Percentiles rank a stretch among this genome's conserved stretches.
Conservation (phyloP, 306 rosid genomes). For the Albizia julibrissin region DNA sequence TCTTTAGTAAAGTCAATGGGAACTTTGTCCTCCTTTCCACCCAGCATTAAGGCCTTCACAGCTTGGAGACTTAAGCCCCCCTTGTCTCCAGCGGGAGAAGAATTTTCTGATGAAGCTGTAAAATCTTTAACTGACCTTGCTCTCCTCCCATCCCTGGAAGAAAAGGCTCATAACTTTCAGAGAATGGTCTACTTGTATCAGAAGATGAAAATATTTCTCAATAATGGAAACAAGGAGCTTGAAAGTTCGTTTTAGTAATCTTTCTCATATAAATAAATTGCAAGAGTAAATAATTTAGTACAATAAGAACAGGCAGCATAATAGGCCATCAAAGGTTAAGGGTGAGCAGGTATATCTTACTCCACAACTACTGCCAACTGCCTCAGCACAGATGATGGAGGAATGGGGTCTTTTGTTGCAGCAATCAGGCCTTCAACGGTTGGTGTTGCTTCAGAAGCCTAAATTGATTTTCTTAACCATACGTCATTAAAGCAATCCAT, state of each 20-base stretch:
- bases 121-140: slow-evolving; percentile 77
- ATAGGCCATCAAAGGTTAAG: slow-evolving; percentile 24
- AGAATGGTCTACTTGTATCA: slow-evolving; percentile 23
- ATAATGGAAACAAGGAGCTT: slow-evolving; percentile 25
- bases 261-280: not conserved
- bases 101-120: slow-evolving; percentile 57
- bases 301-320: slow-evolving; percentile 26
- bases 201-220: slow-evolving; percentile 25
- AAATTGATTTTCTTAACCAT: slow-evolving; percentile 23
- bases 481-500: slow-evolving; percentile 30
- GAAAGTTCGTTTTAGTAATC: not conserved
- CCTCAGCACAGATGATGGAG: slow-evolving; percentile 69
- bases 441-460: slow-evolving; percentile 75
- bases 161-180: slow-evolving; percentile 38
- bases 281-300: not conserved
- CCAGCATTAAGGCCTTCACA: slow-evolving; percentile 80
- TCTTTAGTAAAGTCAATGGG: slow-evolving; percentile 57
- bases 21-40: slow-evolving; percentile 81
- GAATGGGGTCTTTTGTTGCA: slow-evolving; percentile 64
- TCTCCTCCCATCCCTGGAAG: slow-evolving; percentile 78
- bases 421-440: slow-evolving; percentile 70
- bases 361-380: slow-evolving; percentile 88
- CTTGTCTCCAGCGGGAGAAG: slow-evolving; percentile 80
- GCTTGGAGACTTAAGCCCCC: slow-evolving; percentile 73
- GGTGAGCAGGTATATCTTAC: slow-evolving; percentile 59